Evolutionary conservation across 306 rosid species (phyloP).

Genomic region (Lathyrus tuberosus): DNA sequence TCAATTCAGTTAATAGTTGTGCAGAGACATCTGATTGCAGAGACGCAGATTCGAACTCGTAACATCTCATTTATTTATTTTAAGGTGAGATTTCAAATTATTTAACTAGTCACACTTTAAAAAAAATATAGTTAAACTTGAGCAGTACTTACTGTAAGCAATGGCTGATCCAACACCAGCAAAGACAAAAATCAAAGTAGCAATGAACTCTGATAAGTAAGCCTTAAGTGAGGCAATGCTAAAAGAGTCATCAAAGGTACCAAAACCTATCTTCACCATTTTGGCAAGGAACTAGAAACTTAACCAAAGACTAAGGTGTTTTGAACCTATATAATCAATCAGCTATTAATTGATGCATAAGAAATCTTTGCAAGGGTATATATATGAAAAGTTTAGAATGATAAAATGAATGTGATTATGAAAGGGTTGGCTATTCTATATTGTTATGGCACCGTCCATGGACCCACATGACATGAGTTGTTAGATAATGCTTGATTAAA

Average conservation of each 20-base stretch:
- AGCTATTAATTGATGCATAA: slow-evolving; percentile 12
- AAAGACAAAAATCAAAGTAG: slow-evolving; percentile 83
- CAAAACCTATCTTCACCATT: slow-evolving; percentile 75
- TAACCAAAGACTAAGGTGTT: neutral
- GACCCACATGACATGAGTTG: slow-evolving; percentile 37
- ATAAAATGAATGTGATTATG: slow-evolving; percentile 16
- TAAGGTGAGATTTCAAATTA: neutral
- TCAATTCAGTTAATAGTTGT: too few relatives aligned
- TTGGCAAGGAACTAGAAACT: slow-evolving; percentile 20
- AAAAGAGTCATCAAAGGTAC: slow-evolving; percentile 64
- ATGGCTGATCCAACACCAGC: slow-evolving; percentile 95
- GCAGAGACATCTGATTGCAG: too few relatives aligned
- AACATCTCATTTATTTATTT: too few relatives aligned
- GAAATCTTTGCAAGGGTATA: slow-evolving; percentile 39
- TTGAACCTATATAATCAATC: neutral
- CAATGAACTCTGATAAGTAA: slow-evolving; percentile 76
- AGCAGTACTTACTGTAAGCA: slow-evolving; percentile 59
- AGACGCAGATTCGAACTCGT: too few relatives aligned
- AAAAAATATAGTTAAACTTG: too few relatives aligned
- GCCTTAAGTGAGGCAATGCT: slow-evolving; percentile 62
- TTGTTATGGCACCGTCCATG: slow-evolving; percentile 47
- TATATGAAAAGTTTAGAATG: slow-evolving; percentile 34
- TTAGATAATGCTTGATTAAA: slow-evolving; percentile 39
- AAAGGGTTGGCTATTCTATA: slow-evolving; percentile 29
- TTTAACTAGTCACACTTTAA: neutral